A percentile compares a stretch with the other conserved stretches of the same genome.
phyloP scores from a whole-genome alignment of 2,329 filamentous ascomycete genomes.

The Allantophomopsis cytisporea region DNA sequence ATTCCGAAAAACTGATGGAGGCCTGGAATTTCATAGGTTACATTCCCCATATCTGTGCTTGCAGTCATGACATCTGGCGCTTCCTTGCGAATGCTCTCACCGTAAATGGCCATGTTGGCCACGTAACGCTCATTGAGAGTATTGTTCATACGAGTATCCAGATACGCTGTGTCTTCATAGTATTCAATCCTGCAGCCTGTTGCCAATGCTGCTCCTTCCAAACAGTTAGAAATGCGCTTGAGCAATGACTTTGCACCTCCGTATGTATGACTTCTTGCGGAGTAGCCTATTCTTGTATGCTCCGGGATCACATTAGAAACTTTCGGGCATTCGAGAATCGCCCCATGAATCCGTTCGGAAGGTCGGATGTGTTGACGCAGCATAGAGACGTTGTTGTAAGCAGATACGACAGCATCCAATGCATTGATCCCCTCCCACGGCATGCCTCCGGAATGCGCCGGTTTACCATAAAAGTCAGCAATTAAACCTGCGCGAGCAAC shows the following conservation, averaged over 20 bases:
- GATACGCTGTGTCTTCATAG: neutral
- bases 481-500: too few relatives aligned
- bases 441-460: constrained; percentile 20
- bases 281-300: neutral
- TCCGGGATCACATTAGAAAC: neutral
- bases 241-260: neutral
- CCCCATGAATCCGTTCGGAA: constrained; percentile 12
- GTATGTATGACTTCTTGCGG: constrained; percentile 2
- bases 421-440: constrained; percentile 23
- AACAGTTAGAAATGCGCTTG: constrained; percentile 33
- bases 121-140: constrained; percentile 1
- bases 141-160: neutral
- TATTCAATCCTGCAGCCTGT: constrained; percentile 65
- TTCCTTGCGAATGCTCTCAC: neutral
- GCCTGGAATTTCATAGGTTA: constrained; percentile 1
- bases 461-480: constrained; percentile 8
- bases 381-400: constrained; percentile 16
- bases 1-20: constrained; percentile 1
- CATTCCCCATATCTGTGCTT: constrained; percentile 2
- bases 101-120: neutral
- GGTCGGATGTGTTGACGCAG: constrained; percentile 10
- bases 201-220: constrained; percentile 64
- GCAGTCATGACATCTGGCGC: neutral
- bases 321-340: too few relatives aligned
- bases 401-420: constrained; percentile 19